Conservation (phyloP, 2,329 filamentous ascomycete genomes). For the Ophiostoma tasmaniense region DNA sequence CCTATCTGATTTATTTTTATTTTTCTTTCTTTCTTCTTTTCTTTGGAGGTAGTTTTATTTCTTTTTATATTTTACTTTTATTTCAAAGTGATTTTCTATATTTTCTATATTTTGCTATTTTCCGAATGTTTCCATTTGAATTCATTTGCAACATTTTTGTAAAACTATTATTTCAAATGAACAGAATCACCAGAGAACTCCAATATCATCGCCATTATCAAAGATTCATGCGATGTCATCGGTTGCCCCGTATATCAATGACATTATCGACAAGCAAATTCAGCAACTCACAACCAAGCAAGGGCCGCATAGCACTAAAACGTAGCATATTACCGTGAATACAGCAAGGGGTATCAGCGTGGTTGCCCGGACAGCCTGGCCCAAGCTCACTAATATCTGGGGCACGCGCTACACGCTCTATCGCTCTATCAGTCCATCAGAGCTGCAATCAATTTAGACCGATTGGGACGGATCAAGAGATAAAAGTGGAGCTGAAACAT, state of each 20-base stretch:
- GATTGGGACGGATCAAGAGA: not conserved
- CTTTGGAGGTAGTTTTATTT: not conserved
- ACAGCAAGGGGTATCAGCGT: not conserved
- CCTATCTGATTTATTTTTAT: not conserved
- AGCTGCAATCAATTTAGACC: not conserved
- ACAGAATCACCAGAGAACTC: too few species aligned
- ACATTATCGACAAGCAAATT: not conserved
- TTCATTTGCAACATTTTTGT: too few species aligned
- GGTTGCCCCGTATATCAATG: not conserved
- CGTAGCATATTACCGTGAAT: too few species aligned
- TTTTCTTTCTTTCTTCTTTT: not conserved
- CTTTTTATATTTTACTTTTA: not conserved
- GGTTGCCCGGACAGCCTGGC: slow-evolving; percentile 22
- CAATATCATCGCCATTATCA: not conserved
- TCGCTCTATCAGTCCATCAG: too few species aligned
- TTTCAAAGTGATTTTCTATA: too few species aligned
- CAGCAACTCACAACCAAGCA: not conserved
- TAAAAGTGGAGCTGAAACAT: not conserved
- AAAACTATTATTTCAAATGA: too few species aligned
- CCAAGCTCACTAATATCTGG: slow-evolving; percentile 16
- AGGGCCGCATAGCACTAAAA: not conserved
- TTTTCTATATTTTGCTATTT: too few species aligned
- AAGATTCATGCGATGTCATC: not conserved
- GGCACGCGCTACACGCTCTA: not conserved
- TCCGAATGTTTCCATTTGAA: too few species aligned